Percentiles rank a stretch among this genome's conserved stretches.
Conservation (phyloP, 768 basidiomycete genomes). For the Pleurotus djamor region DNA sequence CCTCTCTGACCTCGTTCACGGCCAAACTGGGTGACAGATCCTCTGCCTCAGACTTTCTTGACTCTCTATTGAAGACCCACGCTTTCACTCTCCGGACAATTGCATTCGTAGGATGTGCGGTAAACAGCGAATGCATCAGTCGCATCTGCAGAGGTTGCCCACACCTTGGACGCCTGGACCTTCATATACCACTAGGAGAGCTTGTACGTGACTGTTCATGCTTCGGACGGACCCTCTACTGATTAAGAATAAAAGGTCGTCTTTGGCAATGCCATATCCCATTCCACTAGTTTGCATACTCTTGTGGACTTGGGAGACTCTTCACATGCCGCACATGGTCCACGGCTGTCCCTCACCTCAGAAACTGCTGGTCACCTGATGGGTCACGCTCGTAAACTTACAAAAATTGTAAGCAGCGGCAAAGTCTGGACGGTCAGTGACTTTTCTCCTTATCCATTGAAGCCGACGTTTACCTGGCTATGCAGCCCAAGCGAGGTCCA, state of each 20-base stretch:
- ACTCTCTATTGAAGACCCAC: slow-evolving; percentile 39
- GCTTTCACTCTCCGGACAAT: slow-evolving; percentile 39
- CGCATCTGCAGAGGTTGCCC: slow-evolving; percentile 40
- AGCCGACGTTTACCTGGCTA: neutral
- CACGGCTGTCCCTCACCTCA: slow-evolving; percentile 32
- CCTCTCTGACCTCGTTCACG: slow-evolving; percentile 33
- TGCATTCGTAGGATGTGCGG: slow-evolving; percentile 43
- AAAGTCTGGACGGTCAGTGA: slow-evolving; percentile 50
- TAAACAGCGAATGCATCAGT: slow-evolving; percentile 35
- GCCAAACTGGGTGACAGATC: slow-evolving; percentile 45
- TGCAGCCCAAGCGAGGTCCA: slow-evolving; percentile 7
- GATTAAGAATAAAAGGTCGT: slow-evolving; percentile 13
- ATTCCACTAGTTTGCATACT: slow-evolving; percentile 35
- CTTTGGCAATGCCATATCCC: slow-evolving; percentile 33
- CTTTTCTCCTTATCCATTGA: neutral
- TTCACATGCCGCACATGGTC: slow-evolving; percentile 35
- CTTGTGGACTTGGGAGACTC: slow-evolving; percentile 40
- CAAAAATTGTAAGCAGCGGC: slow-evolving; percentile 44
- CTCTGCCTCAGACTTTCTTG: slow-evolving; percentile 33
- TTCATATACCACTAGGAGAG: slow-evolving; percentile 51
- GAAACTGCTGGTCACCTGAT: slow-evolving; percentile 40
- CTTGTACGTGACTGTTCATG: slow-evolving; percentile 27
- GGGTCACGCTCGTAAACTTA: slow-evolving; percentile 33
- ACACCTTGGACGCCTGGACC: slow-evolving; percentile 45
- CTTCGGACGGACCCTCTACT: neutral